phyloP scores from a whole-genome alignment of 169 alveolate genomes.

The Theileria parva region DNA sequence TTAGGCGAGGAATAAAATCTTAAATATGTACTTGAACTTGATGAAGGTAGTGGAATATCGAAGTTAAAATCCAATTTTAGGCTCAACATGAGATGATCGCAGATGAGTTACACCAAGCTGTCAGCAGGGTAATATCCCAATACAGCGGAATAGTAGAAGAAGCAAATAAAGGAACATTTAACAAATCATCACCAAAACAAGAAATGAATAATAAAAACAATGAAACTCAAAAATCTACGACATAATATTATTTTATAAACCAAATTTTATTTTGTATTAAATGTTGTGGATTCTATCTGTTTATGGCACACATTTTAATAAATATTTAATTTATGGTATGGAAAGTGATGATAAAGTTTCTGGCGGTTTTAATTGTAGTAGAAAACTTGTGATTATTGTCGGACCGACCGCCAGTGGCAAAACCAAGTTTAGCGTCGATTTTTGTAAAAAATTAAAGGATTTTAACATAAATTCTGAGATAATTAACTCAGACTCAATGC shows the following conservation, averaged over 20 bases:
- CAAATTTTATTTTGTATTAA: neutral
- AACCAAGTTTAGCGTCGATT: constrained; percentile 70
- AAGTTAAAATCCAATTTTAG: neutral
- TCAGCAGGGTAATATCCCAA: constrained; percentile 71
- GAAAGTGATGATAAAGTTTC: neutral
- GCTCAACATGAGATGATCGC: constrained; percentile 78
- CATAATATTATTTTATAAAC: neutral
- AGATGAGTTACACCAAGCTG: constrained; percentile 70
- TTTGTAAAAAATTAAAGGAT: constrained; percentile 52
- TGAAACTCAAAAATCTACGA: neutral
- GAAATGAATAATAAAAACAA: constrained; percentile 2
- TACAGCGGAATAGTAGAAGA: constrained; percentile 64
- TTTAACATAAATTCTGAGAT: constrained; percentile 66
- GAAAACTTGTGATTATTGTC: constrained; percentile 57
- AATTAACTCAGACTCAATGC: constrained; percentile 78
- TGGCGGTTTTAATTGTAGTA: neutral
- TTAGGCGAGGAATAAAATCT: constrained; percentile 61
- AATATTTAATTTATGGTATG: neutral
- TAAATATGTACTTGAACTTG: constrained; percentile 71
- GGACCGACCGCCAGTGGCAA: constrained; percentile 80
- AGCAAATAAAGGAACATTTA: constrained; percentile 27
- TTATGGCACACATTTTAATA: neutral
- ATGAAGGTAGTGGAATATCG: constrained; percentile 39
- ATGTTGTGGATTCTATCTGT: neutral
- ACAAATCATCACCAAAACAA: neutral